These are phyloP conservation scores for Ceratobasidium sp. DNA, from an alignment of 1,284 basidiomycete genomes.

Conservation along the genomic window DNA sequence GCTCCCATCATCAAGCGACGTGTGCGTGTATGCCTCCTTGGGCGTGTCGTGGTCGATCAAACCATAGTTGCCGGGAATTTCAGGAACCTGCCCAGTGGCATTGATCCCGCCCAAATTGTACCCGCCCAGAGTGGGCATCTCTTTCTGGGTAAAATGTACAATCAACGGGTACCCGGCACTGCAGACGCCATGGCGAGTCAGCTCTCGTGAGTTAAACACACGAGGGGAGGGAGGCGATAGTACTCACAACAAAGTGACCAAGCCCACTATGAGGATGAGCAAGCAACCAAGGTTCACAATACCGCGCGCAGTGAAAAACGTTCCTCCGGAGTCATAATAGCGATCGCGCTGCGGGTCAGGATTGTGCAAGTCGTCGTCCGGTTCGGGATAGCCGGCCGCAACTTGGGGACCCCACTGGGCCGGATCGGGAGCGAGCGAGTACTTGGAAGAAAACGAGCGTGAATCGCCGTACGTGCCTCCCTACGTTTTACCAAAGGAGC, in stretches of 20 bases:
- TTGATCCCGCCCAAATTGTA: conserved; percentile 55
- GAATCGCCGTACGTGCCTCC: not conserved
- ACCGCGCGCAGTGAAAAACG: conserved; percentile 45
- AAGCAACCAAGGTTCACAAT: conserved; percentile 46
- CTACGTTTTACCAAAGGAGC: not conserved
- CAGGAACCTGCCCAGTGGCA: conserved; percentile 56
- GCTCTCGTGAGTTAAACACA: not conserved
- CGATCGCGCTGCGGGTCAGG: conserved; percentile 46
- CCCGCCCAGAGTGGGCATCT: conserved; percentile 46
- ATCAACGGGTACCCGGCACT: conserved; percentile 43
- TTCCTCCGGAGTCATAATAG: conserved; percentile 43
- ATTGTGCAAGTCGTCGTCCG: conserved; percentile 45
- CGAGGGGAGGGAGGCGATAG: too few relatives aligned
- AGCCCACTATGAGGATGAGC: conserved; percentile 26
- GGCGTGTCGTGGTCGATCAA: conserved; percentile 76
- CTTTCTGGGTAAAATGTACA: conserved; percentile 21
- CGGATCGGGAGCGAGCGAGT: conserved; percentile 47
- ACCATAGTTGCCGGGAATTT: conserved; percentile 49
- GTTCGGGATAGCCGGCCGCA: conserved; percentile 28
- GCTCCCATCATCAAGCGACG: conserved; percentile 64
- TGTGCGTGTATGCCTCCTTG: conserved; percentile 58
- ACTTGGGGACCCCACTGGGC: conserved; percentile 46
- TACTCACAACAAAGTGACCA: conserved; percentile 45
- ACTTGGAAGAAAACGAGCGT: conserved; percentile 43
- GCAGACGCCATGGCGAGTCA: conserved; percentile 41